Conservation (phyloP, 1,139 yeast species). For the Lizanozyma gosingica region DNA sequence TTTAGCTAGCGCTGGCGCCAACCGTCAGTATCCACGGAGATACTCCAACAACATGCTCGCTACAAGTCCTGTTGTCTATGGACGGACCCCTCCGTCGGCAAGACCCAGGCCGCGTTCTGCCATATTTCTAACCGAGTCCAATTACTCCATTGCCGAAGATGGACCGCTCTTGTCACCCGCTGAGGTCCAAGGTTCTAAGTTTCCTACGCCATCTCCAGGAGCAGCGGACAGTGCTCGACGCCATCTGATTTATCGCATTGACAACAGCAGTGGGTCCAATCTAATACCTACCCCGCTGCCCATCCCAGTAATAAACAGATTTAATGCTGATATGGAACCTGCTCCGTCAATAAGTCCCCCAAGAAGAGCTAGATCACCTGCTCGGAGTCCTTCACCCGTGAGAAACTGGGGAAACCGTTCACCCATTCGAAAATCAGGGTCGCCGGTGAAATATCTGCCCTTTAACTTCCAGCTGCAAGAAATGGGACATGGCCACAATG, state of each 20-base stretch:
- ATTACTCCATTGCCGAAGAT: conserved; percentile 23
- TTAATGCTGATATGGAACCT: background rate
- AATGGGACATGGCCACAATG: conserved; percentile 19
- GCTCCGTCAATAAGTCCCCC: background rate
- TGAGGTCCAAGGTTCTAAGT: background rate
- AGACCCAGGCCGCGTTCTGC: conserved; percentile 34
- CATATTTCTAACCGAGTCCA: conserved; percentile 21
- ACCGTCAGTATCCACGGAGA: background rate
- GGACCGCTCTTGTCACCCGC: conserved; percentile 6
- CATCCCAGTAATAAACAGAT: conserved; percentile 4
- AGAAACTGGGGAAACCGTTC: conserved; percentile 20
- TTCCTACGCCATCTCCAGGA: conserved; percentile 11
- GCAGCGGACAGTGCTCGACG: conserved; percentile 17
- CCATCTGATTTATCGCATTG: conserved; percentile 11
- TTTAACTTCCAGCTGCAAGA: conserved; percentile 41
- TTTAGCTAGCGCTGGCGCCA: conserved; percentile 1
- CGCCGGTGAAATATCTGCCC: conserved; percentile 30
- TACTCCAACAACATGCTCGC: conserved; percentile 4
- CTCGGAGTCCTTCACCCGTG: conserved; percentile 3
- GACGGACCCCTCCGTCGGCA: conserved; percentile 11
- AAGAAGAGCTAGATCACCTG: background rate
- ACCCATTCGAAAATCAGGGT: conserved; percentile 13
- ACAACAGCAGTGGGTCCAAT: conserved; percentile 5
- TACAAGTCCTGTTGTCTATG: background rate
- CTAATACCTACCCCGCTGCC: conserved; percentile 8